A percentile compares a stretch with the other conserved stretches of the same genome.
Evolutionary conservation across 139 green algal genomes (phyloP).

Genomic region (Chlamydomonas urium): DNA sequence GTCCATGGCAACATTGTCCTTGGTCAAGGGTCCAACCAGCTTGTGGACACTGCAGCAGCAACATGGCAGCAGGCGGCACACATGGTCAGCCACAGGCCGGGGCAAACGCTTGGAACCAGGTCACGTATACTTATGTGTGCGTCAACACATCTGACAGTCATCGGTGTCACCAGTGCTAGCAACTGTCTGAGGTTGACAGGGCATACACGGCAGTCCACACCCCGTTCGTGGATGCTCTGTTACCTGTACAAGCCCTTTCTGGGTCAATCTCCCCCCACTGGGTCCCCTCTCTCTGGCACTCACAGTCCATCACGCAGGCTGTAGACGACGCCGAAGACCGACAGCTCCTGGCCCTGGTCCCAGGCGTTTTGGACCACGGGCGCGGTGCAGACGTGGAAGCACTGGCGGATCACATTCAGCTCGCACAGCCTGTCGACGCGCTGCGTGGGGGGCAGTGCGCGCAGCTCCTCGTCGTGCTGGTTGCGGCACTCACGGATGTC

Average conservation of each 20-base stretch:
- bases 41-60: conserved; percentile 36
- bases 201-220: no score
- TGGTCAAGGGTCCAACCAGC: conserved; percentile 42
- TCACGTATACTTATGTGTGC: not conserved
- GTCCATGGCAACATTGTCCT: conserved; percentile 1
- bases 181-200: no score
- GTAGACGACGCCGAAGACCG: conserved; percentile 72
- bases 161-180: not conserved
- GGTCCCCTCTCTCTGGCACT: not conserved
- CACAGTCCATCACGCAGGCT: conserved; percentile 43
- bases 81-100: not conserved
- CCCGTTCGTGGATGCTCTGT: no score
- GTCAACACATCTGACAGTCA: not conserved
- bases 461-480: conserved; percentile 84
- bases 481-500: conserved; percentile 43
- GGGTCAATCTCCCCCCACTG: no score
- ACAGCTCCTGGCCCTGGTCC: conserved; percentile 61
- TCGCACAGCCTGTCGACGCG: conserved; percentile 55
- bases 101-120: not conserved
- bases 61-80: not conserved
- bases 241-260: no score
- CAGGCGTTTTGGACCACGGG: conserved; percentile 74
- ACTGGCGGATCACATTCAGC: conserved; percentile 64
- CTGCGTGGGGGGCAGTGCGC: conserved; percentile 32
- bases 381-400: conserved; percentile 71